phyloP scores from a whole-genome alignment of 306 rosid genomes.

The Sindora glabra region DNA sequence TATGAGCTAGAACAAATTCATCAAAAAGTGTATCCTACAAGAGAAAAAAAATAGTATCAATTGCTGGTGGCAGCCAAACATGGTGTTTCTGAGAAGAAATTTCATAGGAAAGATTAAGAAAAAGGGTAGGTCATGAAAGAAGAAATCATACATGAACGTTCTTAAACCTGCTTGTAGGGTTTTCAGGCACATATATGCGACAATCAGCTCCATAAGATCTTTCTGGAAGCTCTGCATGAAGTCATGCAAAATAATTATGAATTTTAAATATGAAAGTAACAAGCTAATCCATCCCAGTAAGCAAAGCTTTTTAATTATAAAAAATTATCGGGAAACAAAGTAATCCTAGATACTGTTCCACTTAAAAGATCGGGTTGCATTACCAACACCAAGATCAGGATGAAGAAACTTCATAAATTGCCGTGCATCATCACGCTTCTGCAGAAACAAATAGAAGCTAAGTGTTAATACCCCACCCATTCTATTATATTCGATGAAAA shows the following conservation, averaged over 20 bases:
- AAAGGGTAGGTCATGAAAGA: slow-evolving; percentile 38
- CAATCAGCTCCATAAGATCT: slow-evolving; percentile 96
- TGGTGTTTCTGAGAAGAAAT: neutral
- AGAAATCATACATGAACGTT: slow-evolving; percentile 98
- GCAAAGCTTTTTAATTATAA: neutral
- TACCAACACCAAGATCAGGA: slow-evolving; percentile 98
- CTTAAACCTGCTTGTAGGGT: slow-evolving; percentile 93
- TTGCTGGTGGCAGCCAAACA: slow-evolving; percentile 10
- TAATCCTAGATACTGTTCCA: slow-evolving; percentile 6
- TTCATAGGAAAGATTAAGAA: neutral
- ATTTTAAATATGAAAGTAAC: neutral
- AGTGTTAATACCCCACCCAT: neutral
- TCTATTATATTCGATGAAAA: neutral
- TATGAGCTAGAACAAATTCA: slow-evolving; percentile 93
- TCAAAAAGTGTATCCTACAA: slow-evolving; percentile 89
- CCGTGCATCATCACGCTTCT: slow-evolving; percentile 93
- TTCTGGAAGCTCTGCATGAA: slow-evolving; percentile 85
- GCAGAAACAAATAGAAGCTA: slow-evolving; percentile 21
- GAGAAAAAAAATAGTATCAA: slow-evolving; percentile 1
- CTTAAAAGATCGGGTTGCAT: slow-evolving; percentile 17
- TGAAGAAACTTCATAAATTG: slow-evolving; percentile 99
- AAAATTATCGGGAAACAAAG: neutral
- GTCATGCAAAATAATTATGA: slow-evolving; percentile 17
- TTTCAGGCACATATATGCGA: slow-evolving; percentile 83
- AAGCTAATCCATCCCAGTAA: neutral